These are phyloP conservation scores for Arthrobotrys musiformis DNA, from an alignment of 2,329 filamentous ascomycete genomes.

Conservation along the genomic window DNA sequence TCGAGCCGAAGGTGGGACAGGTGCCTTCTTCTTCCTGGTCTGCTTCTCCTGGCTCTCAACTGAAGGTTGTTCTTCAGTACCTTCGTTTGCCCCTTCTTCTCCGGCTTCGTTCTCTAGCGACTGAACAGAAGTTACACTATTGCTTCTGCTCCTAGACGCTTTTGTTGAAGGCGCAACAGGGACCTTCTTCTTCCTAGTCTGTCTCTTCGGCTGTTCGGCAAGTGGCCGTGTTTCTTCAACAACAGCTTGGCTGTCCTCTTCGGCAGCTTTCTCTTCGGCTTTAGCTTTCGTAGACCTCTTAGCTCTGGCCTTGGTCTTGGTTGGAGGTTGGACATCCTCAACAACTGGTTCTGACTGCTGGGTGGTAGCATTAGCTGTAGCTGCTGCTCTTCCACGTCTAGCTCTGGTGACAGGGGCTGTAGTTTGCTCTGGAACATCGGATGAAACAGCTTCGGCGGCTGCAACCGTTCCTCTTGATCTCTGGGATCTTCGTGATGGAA, in stretches of 20 bases:
- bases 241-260: not conserved
- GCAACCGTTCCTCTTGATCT: not conserved
- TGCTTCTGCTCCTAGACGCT: not conserved
- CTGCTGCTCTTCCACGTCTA: not conserved
- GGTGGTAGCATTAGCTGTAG: not conserved
- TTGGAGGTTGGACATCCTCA: not conserved
- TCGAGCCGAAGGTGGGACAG: not conserved
- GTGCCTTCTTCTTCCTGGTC: slow-evolving; percentile 1
- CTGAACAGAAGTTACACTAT: not conserved
- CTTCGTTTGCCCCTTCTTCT: not conserved
- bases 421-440: not conserved
- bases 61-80: not conserved
- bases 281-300: not conserved
- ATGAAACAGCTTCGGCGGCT: not conserved
- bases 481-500: not conserved
- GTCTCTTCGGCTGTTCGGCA: not conserved
- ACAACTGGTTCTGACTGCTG: not conserved
- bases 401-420: not conserved
- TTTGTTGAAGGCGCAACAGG: not conserved
- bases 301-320: not conserved
- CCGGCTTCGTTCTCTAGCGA: not conserved
- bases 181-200: not conserved
- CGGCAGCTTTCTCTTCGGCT: not conserved
- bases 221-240: not conserved
- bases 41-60: not conserved